A percentile compares a stretch with the other conserved stretches of the same genome.
Evolutionary conservation across 2,329 filamentous ascomycete genomes (phyloP).

Genomic region (Beauveria caledonica): DNA sequence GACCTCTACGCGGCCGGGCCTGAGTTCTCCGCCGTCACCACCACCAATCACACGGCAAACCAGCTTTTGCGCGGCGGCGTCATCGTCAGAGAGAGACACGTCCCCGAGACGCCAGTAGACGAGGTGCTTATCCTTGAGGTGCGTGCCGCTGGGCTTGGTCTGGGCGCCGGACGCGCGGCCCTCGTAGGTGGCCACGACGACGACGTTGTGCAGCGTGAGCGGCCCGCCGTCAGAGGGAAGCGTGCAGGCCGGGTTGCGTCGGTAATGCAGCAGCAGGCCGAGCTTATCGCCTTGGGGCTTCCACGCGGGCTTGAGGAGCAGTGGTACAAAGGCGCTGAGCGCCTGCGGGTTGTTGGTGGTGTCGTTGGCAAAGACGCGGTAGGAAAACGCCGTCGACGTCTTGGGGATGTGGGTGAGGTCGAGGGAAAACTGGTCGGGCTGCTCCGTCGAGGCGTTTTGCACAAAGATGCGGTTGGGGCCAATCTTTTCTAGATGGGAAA

Average conservation of each 20-base stretch:
- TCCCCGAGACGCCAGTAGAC: constrained; percentile 78
- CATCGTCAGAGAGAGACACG: constrained; percentile 54
- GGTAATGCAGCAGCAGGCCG: constrained; percentile 79
- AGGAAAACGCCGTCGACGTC: constrained; percentile 81
- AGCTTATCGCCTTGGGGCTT: constrained; percentile 77
- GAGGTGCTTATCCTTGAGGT: constrained; percentile 65
- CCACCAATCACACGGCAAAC: constrained; percentile 66
- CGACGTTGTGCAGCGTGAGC: constrained; percentile 58
- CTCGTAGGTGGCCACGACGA: constrained; percentile 64
- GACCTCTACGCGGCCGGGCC: constrained; percentile 71
- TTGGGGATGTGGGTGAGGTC: constrained; percentile 64
- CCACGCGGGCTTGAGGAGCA: constrained; percentile 70
- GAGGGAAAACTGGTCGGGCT: constrained; percentile 72
- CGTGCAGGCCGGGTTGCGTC: constrained; percentile 63
- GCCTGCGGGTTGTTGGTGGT: constrained; percentile 36
- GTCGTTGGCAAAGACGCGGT: constrained; percentile 70
- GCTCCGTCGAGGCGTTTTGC: constrained; percentile 53
- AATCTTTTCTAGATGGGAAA: constrained; percentile 79
- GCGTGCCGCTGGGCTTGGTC: constrained; percentile 72
- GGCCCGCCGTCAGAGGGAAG: constrained; percentile 24
- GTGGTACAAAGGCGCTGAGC: constrained; percentile 54
- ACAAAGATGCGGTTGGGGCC: constrained; percentile 91
- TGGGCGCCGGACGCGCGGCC: constrained; percentile 60
- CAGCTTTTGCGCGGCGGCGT: constrained; percentile 59
- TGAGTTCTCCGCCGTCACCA: constrained; percentile 61